Conservation (phyloP, 208 protist genomes). For the Sergeia podlipaevii region DNA sequence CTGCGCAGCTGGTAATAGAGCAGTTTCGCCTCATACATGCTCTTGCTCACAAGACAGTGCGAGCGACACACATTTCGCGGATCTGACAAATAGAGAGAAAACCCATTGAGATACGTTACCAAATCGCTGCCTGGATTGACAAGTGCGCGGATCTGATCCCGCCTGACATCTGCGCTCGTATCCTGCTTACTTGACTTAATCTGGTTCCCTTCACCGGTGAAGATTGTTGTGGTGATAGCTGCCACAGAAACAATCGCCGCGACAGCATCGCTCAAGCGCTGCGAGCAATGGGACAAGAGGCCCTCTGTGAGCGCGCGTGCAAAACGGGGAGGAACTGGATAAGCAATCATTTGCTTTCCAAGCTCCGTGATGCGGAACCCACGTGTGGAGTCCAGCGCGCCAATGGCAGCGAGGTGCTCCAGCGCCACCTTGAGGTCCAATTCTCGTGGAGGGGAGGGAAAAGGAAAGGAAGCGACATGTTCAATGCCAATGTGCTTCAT, state of each 20-base stretch:
- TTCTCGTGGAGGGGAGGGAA: slow-evolving; percentile 74
- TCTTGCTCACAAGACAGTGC: slow-evolving; percentile 86
- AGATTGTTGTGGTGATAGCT: slow-evolving; percentile 78
- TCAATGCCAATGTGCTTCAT: slow-evolving; percentile 92
- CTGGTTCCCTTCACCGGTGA: slow-evolving; percentile 79
- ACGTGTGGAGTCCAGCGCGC: slow-evolving; percentile 46
- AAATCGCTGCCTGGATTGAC: slow-evolving; percentile 85
- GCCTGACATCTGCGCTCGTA: slow-evolving; percentile 22
- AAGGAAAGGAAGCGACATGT: slow-evolving; percentile 84
- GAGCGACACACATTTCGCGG: slow-evolving; percentile 28
- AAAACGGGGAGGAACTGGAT: slow-evolving; percentile 84
- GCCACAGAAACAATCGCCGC: slow-evolving; percentile 57
- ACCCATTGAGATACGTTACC: slow-evolving; percentile 72
- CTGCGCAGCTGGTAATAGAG: slow-evolving; percentile 62
- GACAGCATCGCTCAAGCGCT: slow-evolving; percentile 35
- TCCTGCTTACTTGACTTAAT: slow-evolving; percentile 60
- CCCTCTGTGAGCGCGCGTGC: slow-evolving; percentile 68
- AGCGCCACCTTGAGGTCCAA: slow-evolving; percentile 66
- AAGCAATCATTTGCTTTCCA: slow-evolving; percentile 62
- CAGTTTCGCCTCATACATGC: slow-evolving; percentile 66
- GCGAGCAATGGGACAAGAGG: slow-evolving; percentile 21
- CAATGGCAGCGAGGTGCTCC: slow-evolving; percentile 69
- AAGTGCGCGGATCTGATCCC: slow-evolving; percentile 42
- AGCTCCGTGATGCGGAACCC: slow-evolving; percentile 61
- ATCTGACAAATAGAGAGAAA: slow-evolving; percentile 53